Evolutionary conservation across 2,329 filamentous ascomycete species (phyloP).

Genomic region (Penicillium fuscoglaucum): DNA sequence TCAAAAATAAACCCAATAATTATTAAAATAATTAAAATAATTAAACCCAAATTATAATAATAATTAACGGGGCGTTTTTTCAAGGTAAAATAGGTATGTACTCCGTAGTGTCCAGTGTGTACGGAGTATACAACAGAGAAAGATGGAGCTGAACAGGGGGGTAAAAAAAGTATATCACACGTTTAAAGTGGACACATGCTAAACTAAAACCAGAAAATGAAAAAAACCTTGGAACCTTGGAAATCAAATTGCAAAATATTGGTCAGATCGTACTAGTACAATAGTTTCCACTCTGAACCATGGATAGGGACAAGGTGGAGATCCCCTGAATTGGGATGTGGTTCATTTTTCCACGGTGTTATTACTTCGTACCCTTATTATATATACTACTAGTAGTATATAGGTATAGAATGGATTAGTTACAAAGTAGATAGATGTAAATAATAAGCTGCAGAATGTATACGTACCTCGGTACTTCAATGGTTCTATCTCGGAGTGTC

Average conservation of each 20-base stretch:
- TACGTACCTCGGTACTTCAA: too few relatives aligned
- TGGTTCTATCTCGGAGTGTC: too few relatives aligned
- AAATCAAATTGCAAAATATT: not conserved
- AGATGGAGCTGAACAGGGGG: constrained; percentile 6
- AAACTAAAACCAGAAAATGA: not conserved
- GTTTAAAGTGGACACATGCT: not conserved
- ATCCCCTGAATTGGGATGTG: constrained; percentile 1
- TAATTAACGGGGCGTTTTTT: not conserved
- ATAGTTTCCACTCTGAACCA: constrained; percentile 10
- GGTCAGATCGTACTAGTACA: constrained; percentile 7
- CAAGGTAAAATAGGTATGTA: not conserved
- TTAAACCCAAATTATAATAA: not conserved
- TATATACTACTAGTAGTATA: too few relatives aligned
- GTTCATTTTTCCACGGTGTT: too few relatives aligned
- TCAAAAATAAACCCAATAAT: not conserved
- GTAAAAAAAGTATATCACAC: not conserved
- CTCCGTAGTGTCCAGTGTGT: too few relatives aligned
- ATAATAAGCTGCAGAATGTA: too few relatives aligned
- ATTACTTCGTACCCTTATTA: too few relatives aligned
- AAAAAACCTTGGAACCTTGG: not conserved
- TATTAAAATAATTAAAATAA: not conserved
- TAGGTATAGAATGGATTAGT: too few relatives aligned
- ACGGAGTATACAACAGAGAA: not conserved
- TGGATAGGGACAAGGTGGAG: constrained; percentile 1
- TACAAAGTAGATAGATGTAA: too few relatives aligned